Conservation (phyloP, 2,329 filamentous ascomycete genomes). For the Penicillium sp. region DNA sequence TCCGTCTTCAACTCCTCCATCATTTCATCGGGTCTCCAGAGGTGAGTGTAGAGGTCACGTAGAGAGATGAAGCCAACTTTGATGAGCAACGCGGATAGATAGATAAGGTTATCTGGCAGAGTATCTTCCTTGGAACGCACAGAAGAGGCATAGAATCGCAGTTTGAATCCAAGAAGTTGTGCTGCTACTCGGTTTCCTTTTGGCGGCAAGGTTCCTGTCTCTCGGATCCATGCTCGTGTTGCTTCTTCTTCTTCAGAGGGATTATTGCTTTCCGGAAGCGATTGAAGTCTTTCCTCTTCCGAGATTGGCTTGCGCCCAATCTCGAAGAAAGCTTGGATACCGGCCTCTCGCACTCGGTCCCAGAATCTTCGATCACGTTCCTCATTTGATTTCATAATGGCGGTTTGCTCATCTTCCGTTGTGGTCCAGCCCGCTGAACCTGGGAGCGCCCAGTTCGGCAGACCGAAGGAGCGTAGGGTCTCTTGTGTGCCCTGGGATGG, state of each 20-base stretch:
- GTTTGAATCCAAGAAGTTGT: constrained; percentile 93
- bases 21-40: constrained; percentile 78
- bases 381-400: constrained; percentile 57
- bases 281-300: constrained; percentile 54
- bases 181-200: constrained; percentile 87
- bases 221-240: constrained; percentile 71
- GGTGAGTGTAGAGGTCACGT: constrained; percentile 83
- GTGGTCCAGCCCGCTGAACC: constrained; percentile 62
- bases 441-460: constrained; percentile 85
- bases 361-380: constrained; percentile 76
- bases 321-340: constrained; percentile 84
- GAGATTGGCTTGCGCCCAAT: constrained; percentile 71
- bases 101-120: constrained; percentile 88
- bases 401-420: constrained; percentile 66
- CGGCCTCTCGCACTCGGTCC: constrained; percentile 70
- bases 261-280: constrained; percentile 42
- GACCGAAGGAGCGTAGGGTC: constrained; percentile 51
- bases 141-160: constrained; percentile 86
- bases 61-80: constrained; percentile 97
- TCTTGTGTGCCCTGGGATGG: constrained; percentile 42
- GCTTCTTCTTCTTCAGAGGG: constrained; percentile 52
- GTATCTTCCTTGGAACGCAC: constrained; percentile 72
- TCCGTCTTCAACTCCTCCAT: constrained; percentile 74
- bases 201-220: constrained; percentile 78
- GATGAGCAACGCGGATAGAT: constrained; percentile 85